phyloP scores from a whole-genome alignment of 1,139 yeast species.

The Pichia kudriavzevii region DNA sequence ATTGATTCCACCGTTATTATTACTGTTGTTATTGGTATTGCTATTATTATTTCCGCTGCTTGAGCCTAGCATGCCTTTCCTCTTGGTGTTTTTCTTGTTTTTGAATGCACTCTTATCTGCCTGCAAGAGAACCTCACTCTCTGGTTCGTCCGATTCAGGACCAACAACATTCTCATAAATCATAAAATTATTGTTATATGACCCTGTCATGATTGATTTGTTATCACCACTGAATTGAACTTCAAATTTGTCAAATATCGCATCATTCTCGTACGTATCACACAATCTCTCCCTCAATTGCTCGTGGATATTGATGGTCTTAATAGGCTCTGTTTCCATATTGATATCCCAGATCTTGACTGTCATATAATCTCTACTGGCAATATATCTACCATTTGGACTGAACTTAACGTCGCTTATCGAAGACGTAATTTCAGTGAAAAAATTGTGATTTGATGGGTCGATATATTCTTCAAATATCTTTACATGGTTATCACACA shows the following conservation, averaged over 20 bases:
- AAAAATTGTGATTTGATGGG: slow-evolving; percentile 88
- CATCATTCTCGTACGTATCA: slow-evolving; percentile 97
- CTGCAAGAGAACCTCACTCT: slow-evolving; percentile 67
- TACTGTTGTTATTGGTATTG: too few relatives aligned
- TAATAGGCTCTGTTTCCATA: slow-evolving; percentile 92
- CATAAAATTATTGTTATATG: slow-evolving; percentile 95
- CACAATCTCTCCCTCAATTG: slow-evolving; percentile 88
- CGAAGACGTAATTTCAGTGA: slow-evolving; percentile 93
- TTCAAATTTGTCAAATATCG: slow-evolving; percentile 97
- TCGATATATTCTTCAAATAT: slow-evolving; percentile 90
- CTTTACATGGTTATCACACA: slow-evolving; percentile 87
- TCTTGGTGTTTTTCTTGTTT: slow-evolving; percentile 46
- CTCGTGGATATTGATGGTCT: slow-evolving; percentile 93
- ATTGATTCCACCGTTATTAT: too few relatives aligned
- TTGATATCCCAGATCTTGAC: slow-evolving; percentile 98
- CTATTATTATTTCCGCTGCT: too few relatives aligned
- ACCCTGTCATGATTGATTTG: slow-evolving; percentile 90
- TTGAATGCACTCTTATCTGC: slow-evolving; percentile 98
- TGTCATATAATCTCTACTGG: slow-evolving; percentile 93
- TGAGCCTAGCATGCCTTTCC: slow-evolving; percentile 32
- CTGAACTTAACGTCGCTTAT: slow-evolving; percentile 93
- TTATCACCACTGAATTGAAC: slow-evolving; percentile 93
- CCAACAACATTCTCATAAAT: slow-evolving; percentile 78
- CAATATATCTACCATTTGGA: slow-evolving; percentile 88
- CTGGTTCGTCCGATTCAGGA: slow-evolving; percentile 31